Base-by-base conservation (phyloP, 164 flowering plant genomes). In the Amborella trichopoda region DNA sequence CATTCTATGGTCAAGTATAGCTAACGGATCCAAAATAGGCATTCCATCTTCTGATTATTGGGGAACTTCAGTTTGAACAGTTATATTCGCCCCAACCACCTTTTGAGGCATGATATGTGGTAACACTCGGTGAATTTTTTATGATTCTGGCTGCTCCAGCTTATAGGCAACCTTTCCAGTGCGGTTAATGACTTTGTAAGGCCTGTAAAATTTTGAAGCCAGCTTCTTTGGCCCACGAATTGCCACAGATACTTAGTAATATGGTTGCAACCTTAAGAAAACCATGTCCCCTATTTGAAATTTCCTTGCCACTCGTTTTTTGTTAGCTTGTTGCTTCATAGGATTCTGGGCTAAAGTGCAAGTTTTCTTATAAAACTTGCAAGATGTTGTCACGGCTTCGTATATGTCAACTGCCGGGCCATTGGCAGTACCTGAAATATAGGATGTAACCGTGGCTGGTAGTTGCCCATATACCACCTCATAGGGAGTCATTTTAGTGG, bases 281-380 rank as follows among this genome's bases (percentile, higher is more conserved):
- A 40, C 47, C 48, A 14, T 26, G 17, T 52, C 55, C 13, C 28
- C 30, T 8, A 45, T 32, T 4, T 22, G 5, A 10, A 56, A 48
- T 3, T 19, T 4, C 6, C 43, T n/a, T 16, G 40, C 28, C 3
- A 23, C n/a, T 4, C 26, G 43, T 1, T 56, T 19, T 6, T 19
- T 13, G 40, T 56, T 41, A 2, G 26, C 25, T 4, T 9, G 26
- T 11, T 8, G 2, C 26, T 49, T 57, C 61, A 57, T 43, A 3
- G 30, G 13, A 9, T 20, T 8, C n/a, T 49, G 49, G n/a, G 55
- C 40, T n/a, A n/a, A 10, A 6, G 0, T n/a, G 16, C 9, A 44
- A 9, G 10, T 36, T 26, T 0, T 38, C 38, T 12, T 27, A 32
- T 1, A 58, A 36, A 1, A 14, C 1, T 3, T 18, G 1, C 2